A percentile compares a stretch with the other conserved stretches of the same genome.
These are phyloP conservation scores for Kregervanrija fluxuum DNA, from an alignment of 805 yeast species.

Conservation along the genomic window DNA sequence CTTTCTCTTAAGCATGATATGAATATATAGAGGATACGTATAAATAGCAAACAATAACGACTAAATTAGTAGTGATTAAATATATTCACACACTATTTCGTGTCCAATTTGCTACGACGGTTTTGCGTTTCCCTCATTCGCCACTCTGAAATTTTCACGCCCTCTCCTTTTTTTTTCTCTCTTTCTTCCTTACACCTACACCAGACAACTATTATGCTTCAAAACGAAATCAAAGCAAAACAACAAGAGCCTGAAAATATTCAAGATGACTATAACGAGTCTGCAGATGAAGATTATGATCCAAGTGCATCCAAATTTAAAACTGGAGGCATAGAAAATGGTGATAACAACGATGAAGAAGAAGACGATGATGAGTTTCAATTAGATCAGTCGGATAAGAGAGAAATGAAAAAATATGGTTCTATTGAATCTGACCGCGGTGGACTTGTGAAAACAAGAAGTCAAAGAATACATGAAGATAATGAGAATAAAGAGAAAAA, in stretches of 20 bases:
- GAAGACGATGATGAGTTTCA: slow-evolving; percentile 30
- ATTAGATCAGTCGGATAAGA: slow-evolving; percentile 16
- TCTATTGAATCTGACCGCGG: slow-evolving; percentile 39
- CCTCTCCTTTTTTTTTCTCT: neutral
- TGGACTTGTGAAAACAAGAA: slow-evolving; percentile 13
- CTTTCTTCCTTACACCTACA: neutral
- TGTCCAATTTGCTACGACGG: too few species aligned
- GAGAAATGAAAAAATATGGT: slow-evolving; percentile 34
- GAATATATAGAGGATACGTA: too few species aligned
- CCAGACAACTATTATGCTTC: slow-evolving; percentile 5
- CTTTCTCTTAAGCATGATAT: slow-evolving; percentile 49
- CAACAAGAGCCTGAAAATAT: slow-evolving; percentile 11
- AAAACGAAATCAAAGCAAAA: neutral
- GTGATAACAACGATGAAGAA: slow-evolving; percentile 14
- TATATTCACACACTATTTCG: too few species aligned
- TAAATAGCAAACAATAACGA: too few species aligned
- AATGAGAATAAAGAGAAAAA: slow-evolving; percentile 15
- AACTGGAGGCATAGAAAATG: neutral
- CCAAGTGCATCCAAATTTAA: slow-evolving; percentile 21
- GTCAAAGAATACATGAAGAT: slow-evolving; percentile 31
- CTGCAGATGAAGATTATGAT: slow-evolving; percentile 52
- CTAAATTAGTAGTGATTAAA: too few species aligned
- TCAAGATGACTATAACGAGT: slow-evolving; percentile 42
- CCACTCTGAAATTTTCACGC: neutral
- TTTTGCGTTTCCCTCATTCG: neutral